phyloP scores from a whole-genome alignment of 257 asterid genomes.

The Plantago ovata region DNA sequence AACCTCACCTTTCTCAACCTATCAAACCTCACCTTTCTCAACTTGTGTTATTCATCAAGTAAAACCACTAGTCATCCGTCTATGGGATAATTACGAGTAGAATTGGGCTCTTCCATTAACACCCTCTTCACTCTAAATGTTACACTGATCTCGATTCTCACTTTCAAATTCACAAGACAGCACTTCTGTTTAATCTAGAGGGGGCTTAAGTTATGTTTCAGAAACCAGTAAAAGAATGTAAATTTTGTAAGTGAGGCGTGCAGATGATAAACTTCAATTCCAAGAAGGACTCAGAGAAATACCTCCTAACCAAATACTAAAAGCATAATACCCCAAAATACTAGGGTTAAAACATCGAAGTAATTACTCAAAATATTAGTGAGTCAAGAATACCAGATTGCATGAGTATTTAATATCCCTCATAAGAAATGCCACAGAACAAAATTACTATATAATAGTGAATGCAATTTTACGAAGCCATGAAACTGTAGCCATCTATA shows the following conservation, averaged over 20 bases:
- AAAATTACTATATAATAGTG: neutral
- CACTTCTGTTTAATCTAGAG: neutral
- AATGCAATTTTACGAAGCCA: neutral
- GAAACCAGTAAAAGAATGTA: neutral
- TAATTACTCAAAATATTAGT: constrained; percentile 11
- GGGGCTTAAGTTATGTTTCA: neutral
- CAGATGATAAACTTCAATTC: neutral
- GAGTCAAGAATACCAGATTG: neutral
- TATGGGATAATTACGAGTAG: no score
- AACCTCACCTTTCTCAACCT: no score
- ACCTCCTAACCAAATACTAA: constrained; percentile 5
- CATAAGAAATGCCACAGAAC: constrained; percentile 3
- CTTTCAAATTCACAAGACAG: neutral
- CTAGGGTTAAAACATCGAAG: neutral
- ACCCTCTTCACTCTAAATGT: no score
- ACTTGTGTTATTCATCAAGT: no score
- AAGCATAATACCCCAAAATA: neutral
- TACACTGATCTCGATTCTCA: no score
- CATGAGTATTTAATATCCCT: neutral
- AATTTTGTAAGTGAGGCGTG: neutral
- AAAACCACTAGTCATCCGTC: no score
- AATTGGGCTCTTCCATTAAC: no score
- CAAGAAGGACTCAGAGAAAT: neutral
- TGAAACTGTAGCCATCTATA: neutral
- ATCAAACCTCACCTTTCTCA: no score